phyloP scores from a whole-genome alignment of 1,284 basidiomycete species.

The Albatrellus sp. region DNA sequence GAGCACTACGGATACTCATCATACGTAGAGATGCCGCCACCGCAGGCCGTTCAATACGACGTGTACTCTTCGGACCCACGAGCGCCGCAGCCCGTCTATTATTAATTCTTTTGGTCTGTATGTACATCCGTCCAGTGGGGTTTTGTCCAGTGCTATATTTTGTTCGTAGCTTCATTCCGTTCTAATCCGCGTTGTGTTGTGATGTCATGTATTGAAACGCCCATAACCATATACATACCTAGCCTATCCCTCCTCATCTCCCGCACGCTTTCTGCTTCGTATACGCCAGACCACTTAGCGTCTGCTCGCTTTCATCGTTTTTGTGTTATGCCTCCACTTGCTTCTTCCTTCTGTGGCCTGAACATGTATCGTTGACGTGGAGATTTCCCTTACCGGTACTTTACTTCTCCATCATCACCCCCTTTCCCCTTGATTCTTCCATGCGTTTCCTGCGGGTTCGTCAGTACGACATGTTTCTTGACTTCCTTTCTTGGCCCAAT shows the following conservation, averaged over 20 bases:
- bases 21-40: not conserved
- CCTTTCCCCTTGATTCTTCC: no score
- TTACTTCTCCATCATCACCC: no score
- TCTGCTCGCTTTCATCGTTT: not conserved
- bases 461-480: no score
- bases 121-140: no score
- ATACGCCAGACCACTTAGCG: not conserved
- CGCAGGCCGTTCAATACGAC: not conserved
- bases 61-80: not conserved
- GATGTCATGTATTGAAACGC: not conserved
- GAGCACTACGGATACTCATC: not conserved
- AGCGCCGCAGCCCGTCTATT: not conserved
- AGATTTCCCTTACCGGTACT: no score
- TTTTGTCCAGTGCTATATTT: not conserved
- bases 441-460: no score
- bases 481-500: no score
- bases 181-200: not conserved
- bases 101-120: not conserved
- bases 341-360: no score
- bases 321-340: not conserved
- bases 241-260: not conserved
- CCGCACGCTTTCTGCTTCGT: not conserved
- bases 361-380: no score
- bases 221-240: not conserved
- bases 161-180: not conserved